Evolutionary conservation across 805 yeast genomes (phyloP).

Genomic region (Candida khao-thaluensis): DNA sequence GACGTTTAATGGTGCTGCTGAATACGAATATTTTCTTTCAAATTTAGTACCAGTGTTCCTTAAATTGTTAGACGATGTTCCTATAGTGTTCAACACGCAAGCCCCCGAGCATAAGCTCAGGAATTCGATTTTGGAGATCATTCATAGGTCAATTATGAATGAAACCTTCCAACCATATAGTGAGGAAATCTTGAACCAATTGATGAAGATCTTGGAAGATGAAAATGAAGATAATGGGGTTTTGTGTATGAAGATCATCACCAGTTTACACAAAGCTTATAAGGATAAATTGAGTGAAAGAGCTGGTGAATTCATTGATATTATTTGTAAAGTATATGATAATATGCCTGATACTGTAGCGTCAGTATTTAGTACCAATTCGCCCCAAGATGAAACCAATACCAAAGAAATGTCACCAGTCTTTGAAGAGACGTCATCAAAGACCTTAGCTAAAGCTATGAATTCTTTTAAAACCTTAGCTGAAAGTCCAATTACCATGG

Average conservation of each 20-base stretch:
- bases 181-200: constrained; percentile 52
- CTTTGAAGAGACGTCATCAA: constrained; percentile 44
- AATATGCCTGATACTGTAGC: constrained; percentile 75
- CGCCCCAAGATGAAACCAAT: constrained; percentile 10
- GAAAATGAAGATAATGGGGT: constrained; percentile 98
- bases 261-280: constrained; percentile 82
- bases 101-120: constrained; percentile 79
- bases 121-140: constrained; percentile 69
- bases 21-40: constrained; percentile 73
- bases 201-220: constrained; percentile 57
- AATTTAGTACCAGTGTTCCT: constrained; percentile 70
- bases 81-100: constrained; percentile 64
- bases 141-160: constrained; percentile 79
- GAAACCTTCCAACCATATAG: constrained; percentile 77
- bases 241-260: constrained; percentile 80
- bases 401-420: constrained; percentile 32
- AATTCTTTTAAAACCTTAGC: constrained; percentile 86
- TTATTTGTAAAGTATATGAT: constrained; percentile 73
- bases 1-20: constrained; percentile 75
- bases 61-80: constrained; percentile 60
- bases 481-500: constrained; percentile 97
- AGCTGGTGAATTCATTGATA: constrained; percentile 74
- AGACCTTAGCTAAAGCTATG: constrained; percentile 64
- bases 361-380: constrained; percentile 49
- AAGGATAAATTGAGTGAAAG: constrained; percentile 64